These are phyloP conservation scores for Chalciporus piperatus DNA, from an alignment of 768 basidiomycete genomes.

Conservation along the genomic window DNA sequence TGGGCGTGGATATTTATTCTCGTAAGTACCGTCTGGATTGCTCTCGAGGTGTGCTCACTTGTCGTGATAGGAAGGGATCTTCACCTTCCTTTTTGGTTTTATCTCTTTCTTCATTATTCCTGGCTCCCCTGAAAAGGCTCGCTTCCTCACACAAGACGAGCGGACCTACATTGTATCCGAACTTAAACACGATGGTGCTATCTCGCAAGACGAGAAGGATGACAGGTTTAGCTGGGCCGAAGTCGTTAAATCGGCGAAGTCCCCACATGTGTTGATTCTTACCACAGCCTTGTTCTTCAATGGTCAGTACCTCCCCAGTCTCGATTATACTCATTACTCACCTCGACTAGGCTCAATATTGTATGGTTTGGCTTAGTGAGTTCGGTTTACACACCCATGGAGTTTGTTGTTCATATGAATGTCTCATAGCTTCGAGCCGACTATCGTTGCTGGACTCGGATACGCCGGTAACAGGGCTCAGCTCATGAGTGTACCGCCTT, in stretches of 20 bases:
- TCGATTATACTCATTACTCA: background rate
- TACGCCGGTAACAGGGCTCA: slow-evolving; percentile 53
- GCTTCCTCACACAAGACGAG: slow-evolving; percentile 50
- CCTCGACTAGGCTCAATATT: slow-evolving; percentile 9
- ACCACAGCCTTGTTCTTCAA: slow-evolving; percentile 50
- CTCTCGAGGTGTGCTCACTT: background rate
- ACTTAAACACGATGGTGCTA: slow-evolving; percentile 22
- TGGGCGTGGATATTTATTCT: slow-evolving; percentile 60
- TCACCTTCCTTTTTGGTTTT: slow-evolving; percentile 57
- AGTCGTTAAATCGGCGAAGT: slow-evolving; percentile 44
- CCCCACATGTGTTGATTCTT: slow-evolving; percentile 53
- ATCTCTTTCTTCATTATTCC: slow-evolving; percentile 47
- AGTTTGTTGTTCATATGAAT: slow-evolving; percentile 35
- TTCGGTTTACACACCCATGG: slow-evolving; percentile 18
- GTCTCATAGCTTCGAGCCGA: slow-evolving; percentile 60
- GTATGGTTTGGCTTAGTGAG: slow-evolving; percentile 22
- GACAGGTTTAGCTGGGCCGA: slow-evolving; percentile 57
- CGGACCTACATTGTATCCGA: slow-evolving; percentile 40
- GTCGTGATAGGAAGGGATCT: slow-evolving; percentile 45
- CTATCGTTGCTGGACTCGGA: slow-evolving; percentile 63
- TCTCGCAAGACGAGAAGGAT: slow-evolving; percentile 38
- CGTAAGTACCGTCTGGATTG: slow-evolving; percentile 20
- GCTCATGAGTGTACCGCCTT: slow-evolving; percentile 61
- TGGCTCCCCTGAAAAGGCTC: slow-evolving; percentile 37
- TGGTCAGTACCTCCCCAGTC: slow-evolving; percentile 32